These are phyloP conservation scores for Dipodascus geniculatus DNA, from an alignment of 805 yeast genomes.

Conservation along the genomic window DNA sequence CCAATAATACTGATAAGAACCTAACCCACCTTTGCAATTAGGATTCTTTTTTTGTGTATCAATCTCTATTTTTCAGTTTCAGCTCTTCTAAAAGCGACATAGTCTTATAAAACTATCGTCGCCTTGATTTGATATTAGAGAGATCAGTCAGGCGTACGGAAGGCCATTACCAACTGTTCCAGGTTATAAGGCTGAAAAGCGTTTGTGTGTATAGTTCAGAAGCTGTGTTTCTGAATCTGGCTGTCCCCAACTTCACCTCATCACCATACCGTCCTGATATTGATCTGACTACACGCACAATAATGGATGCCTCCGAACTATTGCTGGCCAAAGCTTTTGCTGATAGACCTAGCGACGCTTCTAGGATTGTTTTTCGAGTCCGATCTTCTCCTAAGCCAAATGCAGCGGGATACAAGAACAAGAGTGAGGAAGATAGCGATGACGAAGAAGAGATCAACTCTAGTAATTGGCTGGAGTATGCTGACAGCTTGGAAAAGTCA, in stretches of 20 bases:
- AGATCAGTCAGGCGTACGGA: too few species aligned
- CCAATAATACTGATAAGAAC: not conserved
- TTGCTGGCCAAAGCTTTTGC: slow-evolving; percentile 2
- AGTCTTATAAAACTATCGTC: not conserved
- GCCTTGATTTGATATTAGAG: not conserved
- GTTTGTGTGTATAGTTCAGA: not conserved
- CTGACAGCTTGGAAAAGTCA: not conserved
- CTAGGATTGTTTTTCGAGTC: not conserved
- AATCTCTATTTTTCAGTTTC: not conserved
- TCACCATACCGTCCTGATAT: too few species aligned
- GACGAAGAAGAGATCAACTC: not conserved
- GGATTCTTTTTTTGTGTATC: not conserved
- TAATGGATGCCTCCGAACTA: not conserved
- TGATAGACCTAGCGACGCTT: not conserved
- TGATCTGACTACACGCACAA: too few species aligned
- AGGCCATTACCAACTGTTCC: not conserved
- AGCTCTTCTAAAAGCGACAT: not conserved
- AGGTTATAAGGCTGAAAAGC: not conserved
- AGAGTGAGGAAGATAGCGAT: not conserved
- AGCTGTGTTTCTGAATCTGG: not conserved
- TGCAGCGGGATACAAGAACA: not conserved
- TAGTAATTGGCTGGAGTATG: slow-evolving; percentile 1
- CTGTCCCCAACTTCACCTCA: not conserved
- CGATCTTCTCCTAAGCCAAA: not conserved
- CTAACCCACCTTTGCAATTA: not conserved